Evolutionary conservation across 2,329 filamentous ascomycete genomes (phyloP).

Genomic region (Elsinoe fawcettii): DNA sequence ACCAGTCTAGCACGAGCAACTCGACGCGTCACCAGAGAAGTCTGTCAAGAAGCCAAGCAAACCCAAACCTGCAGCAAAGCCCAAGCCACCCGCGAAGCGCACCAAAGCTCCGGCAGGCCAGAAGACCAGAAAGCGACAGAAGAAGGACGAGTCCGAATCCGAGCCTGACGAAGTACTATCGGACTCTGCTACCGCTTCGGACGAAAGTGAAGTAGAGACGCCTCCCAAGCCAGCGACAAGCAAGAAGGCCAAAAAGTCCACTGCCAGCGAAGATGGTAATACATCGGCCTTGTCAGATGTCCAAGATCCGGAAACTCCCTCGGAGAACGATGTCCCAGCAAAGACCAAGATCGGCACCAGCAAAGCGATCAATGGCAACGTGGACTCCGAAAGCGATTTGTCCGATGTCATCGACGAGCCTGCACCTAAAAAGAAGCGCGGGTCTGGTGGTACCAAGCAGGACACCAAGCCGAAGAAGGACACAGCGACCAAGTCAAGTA

Average conservation of each 20-base stretch:
- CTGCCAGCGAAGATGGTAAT: slow-evolving; percentile 15
- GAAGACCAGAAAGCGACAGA: slow-evolving; percentile 5
- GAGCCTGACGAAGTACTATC: slow-evolving; percentile 10
- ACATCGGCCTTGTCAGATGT: slow-evolving; percentile 13
- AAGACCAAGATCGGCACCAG: slow-evolving; percentile 1
- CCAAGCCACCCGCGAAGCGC: background rate
- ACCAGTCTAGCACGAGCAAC: slow-evolving; percentile 1
- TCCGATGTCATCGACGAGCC: slow-evolving; percentile 74
- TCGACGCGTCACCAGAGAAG: slow-evolving; percentile 13
- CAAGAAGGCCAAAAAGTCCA: slow-evolving; percentile 15
- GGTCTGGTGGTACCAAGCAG: slow-evolving; percentile 27
- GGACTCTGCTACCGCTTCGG: background rate
- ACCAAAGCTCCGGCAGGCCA: background rate
- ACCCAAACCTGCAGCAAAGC: background rate
- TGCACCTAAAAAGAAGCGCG: slow-evolving; percentile 46
- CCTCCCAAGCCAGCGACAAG: slow-evolving; percentile 9
- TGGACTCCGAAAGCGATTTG: slow-evolving; percentile 50
- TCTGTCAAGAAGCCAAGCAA: slow-evolving; percentile 13
- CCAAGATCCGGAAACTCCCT: slow-evolving; percentile 6
- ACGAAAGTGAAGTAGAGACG: slow-evolving; percentile 3
- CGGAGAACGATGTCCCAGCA: slow-evolving; percentile 15
- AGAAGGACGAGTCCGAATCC: background rate
- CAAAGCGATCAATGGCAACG: slow-evolving; percentile 13
- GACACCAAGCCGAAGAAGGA: slow-evolving; percentile 34
- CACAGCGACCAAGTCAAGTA: slow-evolving; percentile 29